Percentiles rank a stretch among this genome's conserved stretches.
These are phyloP conservation scores for Aspergillus pseudotamarii DNA, from an alignment of 2,329 filamentous ascomycete species.

Conservation along the genomic window DNA sequence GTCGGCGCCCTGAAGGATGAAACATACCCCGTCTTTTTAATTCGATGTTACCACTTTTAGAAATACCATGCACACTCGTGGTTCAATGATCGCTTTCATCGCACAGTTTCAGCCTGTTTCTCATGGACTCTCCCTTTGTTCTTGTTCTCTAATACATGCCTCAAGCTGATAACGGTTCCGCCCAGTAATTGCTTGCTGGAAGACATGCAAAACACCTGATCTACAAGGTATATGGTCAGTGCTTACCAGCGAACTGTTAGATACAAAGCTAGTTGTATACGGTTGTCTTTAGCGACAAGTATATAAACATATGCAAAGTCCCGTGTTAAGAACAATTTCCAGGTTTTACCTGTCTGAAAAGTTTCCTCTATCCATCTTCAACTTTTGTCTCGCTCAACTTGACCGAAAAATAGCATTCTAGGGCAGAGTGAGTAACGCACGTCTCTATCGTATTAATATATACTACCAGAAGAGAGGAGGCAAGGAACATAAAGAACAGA, in stretches of 20 bases:
- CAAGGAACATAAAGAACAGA: neutral
- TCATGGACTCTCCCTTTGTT: neutral
- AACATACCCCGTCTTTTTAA: neutral
- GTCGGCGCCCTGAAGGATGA: neutral
- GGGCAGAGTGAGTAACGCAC: neutral
- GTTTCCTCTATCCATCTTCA: neutral
- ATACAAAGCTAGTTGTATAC: neutral
- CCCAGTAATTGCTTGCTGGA: neutral
- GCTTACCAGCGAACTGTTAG: neutral
- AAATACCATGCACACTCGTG: neutral
- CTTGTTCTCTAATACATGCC: neutral
- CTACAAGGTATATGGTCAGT: neutral
- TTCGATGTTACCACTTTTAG: neutral
- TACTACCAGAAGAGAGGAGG: neutral
- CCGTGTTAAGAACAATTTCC: neutral
- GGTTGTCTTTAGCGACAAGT: neutral
- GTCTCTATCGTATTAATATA: conserved; percentile 3
- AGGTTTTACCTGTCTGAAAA: neutral
- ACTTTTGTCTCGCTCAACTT: neutral
- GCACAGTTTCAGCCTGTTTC: neutral
- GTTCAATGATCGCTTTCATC: neutral
- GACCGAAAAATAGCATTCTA: conserved; percentile 14
- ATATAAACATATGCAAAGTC: neutral
- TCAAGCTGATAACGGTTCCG: neutral
- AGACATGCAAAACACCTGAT: neutral